Evolutionary conservation across 2,329 filamentous ascomycete genomes (phyloP), one percentile per base, ranked within the genome.

Genomic region (Cryphonectria naterciae): DNA sequence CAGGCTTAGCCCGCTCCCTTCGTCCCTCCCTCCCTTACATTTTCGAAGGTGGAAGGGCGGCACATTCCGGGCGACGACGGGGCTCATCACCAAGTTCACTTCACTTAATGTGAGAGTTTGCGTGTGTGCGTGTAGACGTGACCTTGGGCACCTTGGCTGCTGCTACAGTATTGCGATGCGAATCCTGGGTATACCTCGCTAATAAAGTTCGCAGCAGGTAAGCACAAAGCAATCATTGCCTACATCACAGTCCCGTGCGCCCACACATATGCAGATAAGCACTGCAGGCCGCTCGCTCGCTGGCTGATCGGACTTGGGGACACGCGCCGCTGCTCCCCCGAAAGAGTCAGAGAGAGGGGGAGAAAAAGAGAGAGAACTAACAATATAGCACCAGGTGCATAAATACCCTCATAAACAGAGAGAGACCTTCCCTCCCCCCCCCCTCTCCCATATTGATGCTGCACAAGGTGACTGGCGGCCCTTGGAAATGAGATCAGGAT

Each of bases 401-500:
- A 62, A 39, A 46, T 43, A 58, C 60, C 62, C 64, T 71, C 64
- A 69, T 67, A 52, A 43, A 56, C 41, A 67, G 22, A n/a, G 7
- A 49, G 4, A 52, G 39, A 28, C 46, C 22, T 35, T 46, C 22
- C 66, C 60, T 39, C 28, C 28, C 28, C 28, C 3, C 28, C 28
- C 28, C 28, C 3, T 3, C 28, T 3, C 28, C 28, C 28, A n/a
- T n/a, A n/a, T 3, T 32, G 22, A 69, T 52, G 46, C 46, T 62
- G 66, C 69, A 67, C 69, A 71, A 68, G 39, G 72, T 71, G 69
- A 72, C 35, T 67, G 60, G 46, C 70, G 62, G 54, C 68, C 54
- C 72, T 58, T 71, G 63, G 72, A 73, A 64, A 73, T 73, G 72
- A 68, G 69, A 64, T 56, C 66, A 65, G 68, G 68, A 63, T 17